Evolutionary conservation across 2,329 filamentous ascomycete genomes (phyloP).

Genomic region (Torrubiellomyces zombiae): DNA sequence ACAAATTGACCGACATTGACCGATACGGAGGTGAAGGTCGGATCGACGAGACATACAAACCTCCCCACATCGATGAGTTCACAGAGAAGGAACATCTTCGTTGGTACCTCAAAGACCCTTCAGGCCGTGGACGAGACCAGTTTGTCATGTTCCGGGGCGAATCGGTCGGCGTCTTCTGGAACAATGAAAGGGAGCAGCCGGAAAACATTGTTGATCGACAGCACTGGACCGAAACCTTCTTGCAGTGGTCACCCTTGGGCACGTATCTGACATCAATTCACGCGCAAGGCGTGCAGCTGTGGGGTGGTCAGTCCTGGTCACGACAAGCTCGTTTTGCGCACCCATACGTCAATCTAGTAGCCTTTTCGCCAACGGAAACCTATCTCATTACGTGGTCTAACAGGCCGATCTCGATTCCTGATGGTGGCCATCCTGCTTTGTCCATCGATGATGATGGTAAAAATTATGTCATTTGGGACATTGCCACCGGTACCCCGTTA

Average conservation of each 20-base stretch:
- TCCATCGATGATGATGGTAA: constrained; percentile 91
- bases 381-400: constrained; percentile 97
- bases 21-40: constrained; percentile 88
- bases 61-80: constrained; percentile 71
- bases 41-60: constrained; percentile 76
- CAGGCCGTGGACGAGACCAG: constrained; percentile 73
- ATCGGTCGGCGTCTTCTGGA: constrained; percentile 91
- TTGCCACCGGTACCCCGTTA: constrained; percentile 74
- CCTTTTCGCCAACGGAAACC: constrained; percentile 85
- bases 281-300: constrained; percentile 89
- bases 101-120: constrained; percentile 77
- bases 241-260: constrained; percentile 92
- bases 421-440: constrained; percentile 68
- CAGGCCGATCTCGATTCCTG: constrained; percentile 79
- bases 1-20: constrained; percentile 97
- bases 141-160: constrained; percentile 90
- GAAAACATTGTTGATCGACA: constrained; percentile 82
- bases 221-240: constrained; percentile 96
- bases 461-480: constrained; percentile 98
- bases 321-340: constrained; percentile 88
- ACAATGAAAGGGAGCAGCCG: constrained; percentile 83
- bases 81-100: constrained; percentile 84
- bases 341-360: constrained; percentile 86
- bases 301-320: constrained; percentile 81
- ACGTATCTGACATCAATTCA: constrained; percentile 93